Evolutionary conservation across 805 yeast species (phyloP), one percentile per base, ranked within the genome.

Genomic region (Suhomyces canberraensis): DNA sequence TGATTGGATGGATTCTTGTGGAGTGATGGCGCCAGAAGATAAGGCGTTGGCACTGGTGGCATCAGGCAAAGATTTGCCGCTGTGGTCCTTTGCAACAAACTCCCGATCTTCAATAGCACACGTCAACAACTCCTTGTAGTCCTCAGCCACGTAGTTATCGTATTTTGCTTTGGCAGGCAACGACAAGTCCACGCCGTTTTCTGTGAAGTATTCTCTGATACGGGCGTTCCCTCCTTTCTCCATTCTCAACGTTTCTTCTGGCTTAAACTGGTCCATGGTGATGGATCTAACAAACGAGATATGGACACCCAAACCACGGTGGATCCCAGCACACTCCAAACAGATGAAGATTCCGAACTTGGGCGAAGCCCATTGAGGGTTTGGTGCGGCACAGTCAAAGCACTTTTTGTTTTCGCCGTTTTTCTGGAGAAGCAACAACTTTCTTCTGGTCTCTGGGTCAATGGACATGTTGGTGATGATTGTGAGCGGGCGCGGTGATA

Each of bases 311-410:
- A 93, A 70, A 9, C 98, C 95, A 61, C 95, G 76, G 61, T 93
- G 99, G 39, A 84, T 71, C 31, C 99, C 99, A 14, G 98, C 98
- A 69, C 98, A 93, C 59, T 93, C 99, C 27, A 93, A 75, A 63
- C 98, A 93, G 56, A 93, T 91, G 64, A 90, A 93, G 42, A 93
- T 85, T 42, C 98, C 98, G 64, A 91, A 89, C 62, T 93, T 93
- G 25, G 98, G 98, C 11, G 96, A 88, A 2, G 98, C 97, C 98
- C 98, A 93, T 61, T 93, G 98, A 8, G 98, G 98, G 58, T 90
- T 91, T 41, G 95, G 96, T 1, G 97, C 95, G 25, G 69, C 73
- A 64, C 98, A 93, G 60, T 93, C 98, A 60, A 88, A 84, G 64
- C 98, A 93, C 60, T 78, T 81, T 66, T 84, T 88, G 69, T 89